Percentiles rank a stretch among this genome's conserved stretches.
phyloP scores from a whole-genome alignment of 2,329 filamentous ascomycete species.

The Pseudogymnoascus pannorum region DNA sequence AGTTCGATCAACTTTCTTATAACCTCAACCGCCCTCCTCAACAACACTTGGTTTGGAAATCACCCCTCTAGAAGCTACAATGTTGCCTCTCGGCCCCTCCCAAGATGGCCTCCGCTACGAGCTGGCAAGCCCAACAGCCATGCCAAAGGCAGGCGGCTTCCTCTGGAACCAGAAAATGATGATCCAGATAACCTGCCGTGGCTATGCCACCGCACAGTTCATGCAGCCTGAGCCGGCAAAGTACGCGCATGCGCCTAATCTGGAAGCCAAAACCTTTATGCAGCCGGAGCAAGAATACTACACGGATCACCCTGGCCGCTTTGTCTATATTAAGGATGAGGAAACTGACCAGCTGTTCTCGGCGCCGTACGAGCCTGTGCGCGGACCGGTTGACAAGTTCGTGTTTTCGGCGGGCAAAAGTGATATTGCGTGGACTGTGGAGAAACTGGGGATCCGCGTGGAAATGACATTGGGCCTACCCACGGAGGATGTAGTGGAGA shows the following conservation, averaged over 20 bases:
- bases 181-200: constrained; percentile 51
- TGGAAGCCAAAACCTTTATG: constrained; percentile 54
- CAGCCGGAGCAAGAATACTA: constrained; percentile 55
- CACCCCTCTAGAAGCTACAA: not conserved
- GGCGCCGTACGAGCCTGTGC: constrained; percentile 48
- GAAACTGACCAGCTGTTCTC: constrained; percentile 44
- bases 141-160: constrained; percentile 49
- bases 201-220: constrained; percentile 51
- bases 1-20: not conserved
- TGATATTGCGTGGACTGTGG: constrained; percentile 46
- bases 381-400: constrained; percentile 40
- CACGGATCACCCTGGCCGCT: constrained; percentile 49
- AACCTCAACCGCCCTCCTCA: not conserved
- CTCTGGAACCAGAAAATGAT: constrained; percentile 56
- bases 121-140: constrained; percentile 45
- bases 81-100: constrained; percentile 25
- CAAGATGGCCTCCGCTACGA: constrained; percentile 47
- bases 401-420: constrained; percentile 48
- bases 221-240: constrained; percentile 56
- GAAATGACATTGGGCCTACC: constrained; percentile 46
- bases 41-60: not conserved
- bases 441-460: constrained; percentile 43
- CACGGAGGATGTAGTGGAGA: constrained; percentile 46
- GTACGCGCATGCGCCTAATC: constrained; percentile 50
- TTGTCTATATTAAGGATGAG: constrained; percentile 52